Percentiles rank a stretch among this genome's conserved stretches.
phyloP scores from a whole-genome alignment of 352 stramenopile genomes.

The Peronospora tabacina region DNA sequence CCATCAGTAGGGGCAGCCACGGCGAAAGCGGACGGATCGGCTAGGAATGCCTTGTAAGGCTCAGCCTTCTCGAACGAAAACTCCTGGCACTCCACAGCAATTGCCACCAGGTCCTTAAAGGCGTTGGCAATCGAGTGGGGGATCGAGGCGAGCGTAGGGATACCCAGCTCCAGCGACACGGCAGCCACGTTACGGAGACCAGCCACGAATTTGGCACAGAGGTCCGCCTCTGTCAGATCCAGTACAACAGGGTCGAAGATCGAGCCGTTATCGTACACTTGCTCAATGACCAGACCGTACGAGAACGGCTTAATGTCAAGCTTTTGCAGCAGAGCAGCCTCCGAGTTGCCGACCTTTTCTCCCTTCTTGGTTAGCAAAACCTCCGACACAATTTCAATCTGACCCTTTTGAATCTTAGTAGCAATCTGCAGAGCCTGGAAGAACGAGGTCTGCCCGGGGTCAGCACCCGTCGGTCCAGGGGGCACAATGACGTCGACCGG shows the following conservation, averaged over 20 bases:
- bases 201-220: conserved; percentile 93
- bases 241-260: conserved; percentile 98
- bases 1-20: conserved; percentile 79
- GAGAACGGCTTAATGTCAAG: conserved; percentile 98
- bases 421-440: conserved; percentile 99
- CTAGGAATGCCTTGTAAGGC: conserved; percentile 94
- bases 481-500: conserved; percentile 95
- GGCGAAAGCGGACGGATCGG: conserved; percentile 91
- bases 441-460: conserved; percentile 99
- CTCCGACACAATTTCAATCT: conserved; percentile 99
- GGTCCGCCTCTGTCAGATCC: conserved; percentile 96
- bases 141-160: conserved; percentile 96
- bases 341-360: conserved; percentile 97
- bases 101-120: conserved; percentile 95
- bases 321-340: conserved; percentile 97
- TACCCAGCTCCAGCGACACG: conserved; percentile 92
- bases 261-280: conserved; percentile 98
- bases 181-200: conserved; percentile 92
- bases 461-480: conserved; percentile 95
- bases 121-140: conserved; percentile 98
- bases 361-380: conserved; percentile 93
- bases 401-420: conserved; percentile 99
- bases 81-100: conserved; percentile 91
- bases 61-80: conserved; percentile 98
- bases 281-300: conserved; percentile 95